Evolutionary conservation across 768 basidiomycete species (phyloP), one percentile per base, ranked within the genome.

Genomic region (Fomitopsis pulvina): DNA sequence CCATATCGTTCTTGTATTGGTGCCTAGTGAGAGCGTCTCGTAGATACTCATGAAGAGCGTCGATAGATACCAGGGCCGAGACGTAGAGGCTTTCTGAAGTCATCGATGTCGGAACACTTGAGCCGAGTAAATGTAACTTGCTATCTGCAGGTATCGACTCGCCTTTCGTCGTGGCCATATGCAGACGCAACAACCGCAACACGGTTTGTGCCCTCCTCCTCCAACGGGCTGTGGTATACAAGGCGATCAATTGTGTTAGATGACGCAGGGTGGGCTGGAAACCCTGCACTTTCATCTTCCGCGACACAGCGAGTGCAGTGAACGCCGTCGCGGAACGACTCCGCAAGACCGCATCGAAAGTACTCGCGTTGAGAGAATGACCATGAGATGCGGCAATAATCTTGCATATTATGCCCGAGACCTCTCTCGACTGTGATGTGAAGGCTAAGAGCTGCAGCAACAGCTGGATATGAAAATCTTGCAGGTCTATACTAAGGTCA

Each of bases 391-490:
- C 4, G 6, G 14, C 6, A 16, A 37, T 37, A 18, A 37, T 14
- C 4, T 16, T 12, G 4, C 34, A 18, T 5, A 37, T 4, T 12
- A 37, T 37, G 6, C 14, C 14, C 14, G 14, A 37, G 34, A 37
- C 26, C 6, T 73, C 67, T 0, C 63, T 59, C 1, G 76, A 73
- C 14, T 66, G 62, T 3, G 68, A 49, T 21, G 48, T 66, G 12
- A 73, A 71, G 42, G 69, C 64, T 46, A 58, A 56, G 0, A 80
- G 69, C 22, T 83, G 62, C 4, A 78, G 74, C 44, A 72, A 71
- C 18, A 83, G 71, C 42, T 83, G 63, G 45, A 74, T 68, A 55
- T 83, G 83, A 66, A 76, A 81, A 47, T 73, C 64, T 5, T 21
- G 45, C 7, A 37, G 63, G 18, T 21, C 25, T 14, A 20, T 21